These are phyloP conservation scores for Ustilago trichophora DNA, from an alignment of 1,284 basidiomycete species.

Conservation along the genomic window DNA sequence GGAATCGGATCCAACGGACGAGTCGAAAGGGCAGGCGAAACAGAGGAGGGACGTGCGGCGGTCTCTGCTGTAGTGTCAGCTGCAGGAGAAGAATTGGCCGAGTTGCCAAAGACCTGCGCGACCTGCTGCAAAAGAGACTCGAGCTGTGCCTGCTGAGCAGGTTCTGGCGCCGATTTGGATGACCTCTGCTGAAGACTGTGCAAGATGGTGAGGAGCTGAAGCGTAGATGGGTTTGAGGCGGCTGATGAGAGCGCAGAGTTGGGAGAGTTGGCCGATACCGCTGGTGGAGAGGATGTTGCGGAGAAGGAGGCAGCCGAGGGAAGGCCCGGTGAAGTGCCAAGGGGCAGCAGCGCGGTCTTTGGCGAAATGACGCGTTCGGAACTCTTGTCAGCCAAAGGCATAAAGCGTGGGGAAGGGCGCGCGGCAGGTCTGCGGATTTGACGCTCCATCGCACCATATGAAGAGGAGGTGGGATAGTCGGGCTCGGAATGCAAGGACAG, in stretches of 20 bases:
- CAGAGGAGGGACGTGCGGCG: constrained; percentile 2
- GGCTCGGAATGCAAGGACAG: constrained; percentile 39
- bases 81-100: constrained; percentile 13
- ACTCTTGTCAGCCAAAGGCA: constrained; percentile 5
- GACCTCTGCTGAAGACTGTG: constrained; percentile 45
- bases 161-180: constrained; percentile 40
- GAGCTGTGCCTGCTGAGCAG: constrained; percentile 44
- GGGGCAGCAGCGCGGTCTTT: constrained; percentile 7
- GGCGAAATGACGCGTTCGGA: constrained; percentile 23
- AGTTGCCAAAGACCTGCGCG: constrained; percentile 31
- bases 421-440: constrained; percentile 25
- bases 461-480: constrained; percentile 34
- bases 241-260: constrained; percentile 15
- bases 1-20: constrained; percentile 24
- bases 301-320: constrained; percentile 15
- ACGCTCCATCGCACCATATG: constrained; percentile 13
- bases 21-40: constrained; percentile 18
- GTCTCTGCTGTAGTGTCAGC: constrained; percentile 1
- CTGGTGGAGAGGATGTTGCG: constrained; percentile 10
- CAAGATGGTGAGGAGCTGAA: constrained; percentile 38
- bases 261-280: constrained; percentile 9
- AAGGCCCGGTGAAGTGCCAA: no score
- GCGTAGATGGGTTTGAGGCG: constrained; percentile 29
- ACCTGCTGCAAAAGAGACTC: constrained; percentile 39
- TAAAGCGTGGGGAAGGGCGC: no score